Evolutionary conservation across 2,329 filamentous ascomycete species (phyloP).

Genomic region (Cercospora nicotianae): DNA sequence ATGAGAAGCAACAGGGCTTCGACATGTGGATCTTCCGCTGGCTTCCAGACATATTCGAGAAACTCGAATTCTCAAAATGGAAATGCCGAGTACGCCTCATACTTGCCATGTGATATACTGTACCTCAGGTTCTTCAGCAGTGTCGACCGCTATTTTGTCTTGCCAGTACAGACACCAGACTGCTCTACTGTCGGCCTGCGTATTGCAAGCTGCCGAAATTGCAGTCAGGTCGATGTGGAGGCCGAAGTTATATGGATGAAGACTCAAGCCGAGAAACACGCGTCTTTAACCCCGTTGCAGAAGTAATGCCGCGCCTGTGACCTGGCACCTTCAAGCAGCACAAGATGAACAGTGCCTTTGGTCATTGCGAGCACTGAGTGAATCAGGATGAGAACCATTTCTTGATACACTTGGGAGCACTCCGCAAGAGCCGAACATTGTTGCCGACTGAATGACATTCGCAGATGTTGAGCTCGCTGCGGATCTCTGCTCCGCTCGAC

Average conservation of each 20-base stretch:
- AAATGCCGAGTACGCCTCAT: not conserved
- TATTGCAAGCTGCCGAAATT: not conserved
- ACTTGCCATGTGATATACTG: not conserved
- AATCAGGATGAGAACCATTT: not conserved
- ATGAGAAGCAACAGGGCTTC: not conserved
- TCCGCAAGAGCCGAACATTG: not conserved
- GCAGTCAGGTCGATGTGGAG: not conserved
- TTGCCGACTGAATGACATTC: not conserved
- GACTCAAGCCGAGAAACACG: slow-evolving; percentile 6
- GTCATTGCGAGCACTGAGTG: not conserved
- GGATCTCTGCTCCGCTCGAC: slow-evolving; percentile 1
- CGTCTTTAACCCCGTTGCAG: not conserved
- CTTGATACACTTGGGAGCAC: not conserved
- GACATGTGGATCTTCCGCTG: not conserved
- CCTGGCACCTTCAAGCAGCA: not conserved
- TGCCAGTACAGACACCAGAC: not conserved
- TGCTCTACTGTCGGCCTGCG: not conserved
- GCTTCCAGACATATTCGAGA: slow-evolving; percentile 6
- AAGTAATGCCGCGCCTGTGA: slow-evolving; percentile 2
- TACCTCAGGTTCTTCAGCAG: not conserved
- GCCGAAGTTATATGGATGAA: slow-evolving; percentile 2
- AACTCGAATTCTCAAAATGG: not conserved
- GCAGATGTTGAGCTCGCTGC: not conserved
- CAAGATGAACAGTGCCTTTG: not conserved
- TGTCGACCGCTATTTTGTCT: not conserved